Evolutionary conservation across 805 yeast genomes (phyloP).

Genomic region (Groenewaldozyma salmanticensis): DNA sequence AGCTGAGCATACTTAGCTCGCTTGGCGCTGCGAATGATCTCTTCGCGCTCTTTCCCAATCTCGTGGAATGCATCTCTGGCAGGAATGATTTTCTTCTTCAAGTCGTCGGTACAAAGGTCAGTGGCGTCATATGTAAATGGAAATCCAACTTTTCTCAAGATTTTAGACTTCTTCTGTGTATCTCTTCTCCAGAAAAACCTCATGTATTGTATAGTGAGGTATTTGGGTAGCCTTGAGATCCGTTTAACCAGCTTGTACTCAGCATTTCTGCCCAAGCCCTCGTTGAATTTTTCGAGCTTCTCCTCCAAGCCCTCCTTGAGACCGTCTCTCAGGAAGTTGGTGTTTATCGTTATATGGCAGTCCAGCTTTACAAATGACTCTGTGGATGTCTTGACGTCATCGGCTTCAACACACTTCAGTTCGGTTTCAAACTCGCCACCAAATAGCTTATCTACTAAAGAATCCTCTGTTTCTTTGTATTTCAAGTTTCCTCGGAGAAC

Average conservation of each 20-base stretch:
- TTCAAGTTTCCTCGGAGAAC: constrained; percentile 37
- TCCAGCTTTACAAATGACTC: constrained; percentile 64
- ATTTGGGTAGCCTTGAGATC: constrained; percentile 75
- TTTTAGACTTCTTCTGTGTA: constrained; percentile 82
- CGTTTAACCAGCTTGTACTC: constrained; percentile 47
- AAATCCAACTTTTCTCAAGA: constrained; percentile 85
- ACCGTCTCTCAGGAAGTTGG: constrained; percentile 86
- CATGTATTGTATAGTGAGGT: constrained; percentile 82
- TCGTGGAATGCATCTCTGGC: constrained; percentile 70
- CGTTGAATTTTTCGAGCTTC: constrained; percentile 66
- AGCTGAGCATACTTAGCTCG: constrained; percentile 39
- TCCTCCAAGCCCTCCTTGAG: constrained; percentile 65
- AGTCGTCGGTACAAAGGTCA: constrained; percentile 74
- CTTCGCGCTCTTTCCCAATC: constrained; percentile 65
- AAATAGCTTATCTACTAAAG: constrained; percentile 46
- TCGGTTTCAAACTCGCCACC: constrained; percentile 54
- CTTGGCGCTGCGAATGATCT: constrained; percentile 63
- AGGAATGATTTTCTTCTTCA: constrained; percentile 54
- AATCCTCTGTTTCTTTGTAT: constrained; percentile 7
- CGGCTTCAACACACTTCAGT: constrained; percentile 52
- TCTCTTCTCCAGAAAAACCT: constrained; percentile 96
- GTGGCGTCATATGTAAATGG: constrained; percentile 78
- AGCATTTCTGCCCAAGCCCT: constrained; percentile 60
- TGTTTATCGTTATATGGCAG: constrained; percentile 79
- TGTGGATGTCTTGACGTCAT: constrained; percentile 34